Percentiles rank a stretch among this genome's conserved stretches.
Evolutionary conservation across 2,329 filamentous ascomycete genomes (phyloP).

Genomic region (Botrytis paeoniae): DNA sequence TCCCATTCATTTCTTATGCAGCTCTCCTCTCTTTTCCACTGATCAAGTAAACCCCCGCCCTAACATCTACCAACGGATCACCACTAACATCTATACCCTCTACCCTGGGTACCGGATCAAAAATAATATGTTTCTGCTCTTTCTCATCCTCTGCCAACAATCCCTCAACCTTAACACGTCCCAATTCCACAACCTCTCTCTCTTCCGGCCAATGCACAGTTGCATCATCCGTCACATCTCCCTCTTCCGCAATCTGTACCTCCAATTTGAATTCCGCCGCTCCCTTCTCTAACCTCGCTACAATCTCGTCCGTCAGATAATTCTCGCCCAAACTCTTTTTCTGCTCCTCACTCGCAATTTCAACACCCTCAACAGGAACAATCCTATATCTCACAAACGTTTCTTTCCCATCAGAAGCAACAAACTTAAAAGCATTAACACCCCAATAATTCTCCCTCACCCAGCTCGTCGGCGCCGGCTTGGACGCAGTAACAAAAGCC

Average conservation of each 20-base stretch:
- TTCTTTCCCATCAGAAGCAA: constrained; percentile 41
- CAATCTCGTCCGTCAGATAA: constrained; percentile 51
- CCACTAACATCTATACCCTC: constrained; percentile 50
- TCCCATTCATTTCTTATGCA: background rate
- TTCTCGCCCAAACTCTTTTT: constrained; percentile 40
- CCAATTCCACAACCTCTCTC: constrained; percentile 49
- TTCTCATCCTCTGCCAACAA: constrained; percentile 41
- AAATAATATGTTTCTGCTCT: constrained; percentile 53
- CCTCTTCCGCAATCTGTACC: constrained; percentile 50
- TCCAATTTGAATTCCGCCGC: constrained; percentile 46
- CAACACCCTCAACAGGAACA: constrained; percentile 44
- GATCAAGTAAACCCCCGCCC: constrained; percentile 54
- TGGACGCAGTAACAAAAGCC: constrained; percentile 48
- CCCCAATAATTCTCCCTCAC: constrained; percentile 48
- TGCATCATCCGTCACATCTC: constrained; percentile 47
- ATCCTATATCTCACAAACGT: constrained; percentile 50
- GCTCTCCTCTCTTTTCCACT: constrained; percentile 51
- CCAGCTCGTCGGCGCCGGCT: constrained; percentile 50
- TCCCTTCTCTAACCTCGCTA: constrained; percentile 38
- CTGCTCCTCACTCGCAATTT: constrained; percentile 41
- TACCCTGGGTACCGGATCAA: constrained; percentile 56
- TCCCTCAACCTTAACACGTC: constrained; percentile 45
- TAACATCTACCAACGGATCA: constrained; percentile 55
- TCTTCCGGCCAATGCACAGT: constrained; percentile 53
- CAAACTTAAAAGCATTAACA: constrained; percentile 50